phyloP scores from a whole-genome alignment of 305 asterid genomes.

The Solanum hybrid region DNA sequence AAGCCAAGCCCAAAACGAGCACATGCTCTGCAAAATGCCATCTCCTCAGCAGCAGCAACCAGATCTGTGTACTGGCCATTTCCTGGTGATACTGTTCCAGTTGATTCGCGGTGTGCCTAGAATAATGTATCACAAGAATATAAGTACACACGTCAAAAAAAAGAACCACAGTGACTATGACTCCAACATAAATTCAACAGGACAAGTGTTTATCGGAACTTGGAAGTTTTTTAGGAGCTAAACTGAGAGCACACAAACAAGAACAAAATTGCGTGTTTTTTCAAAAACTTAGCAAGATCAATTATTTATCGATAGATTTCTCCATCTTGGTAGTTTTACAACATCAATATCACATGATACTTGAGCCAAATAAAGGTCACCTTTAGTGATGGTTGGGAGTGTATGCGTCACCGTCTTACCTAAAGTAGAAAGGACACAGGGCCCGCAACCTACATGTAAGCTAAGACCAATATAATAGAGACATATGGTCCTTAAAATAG shows the following conservation, averaged over 20 bases:
- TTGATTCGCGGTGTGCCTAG: slow-evolving; percentile 91
- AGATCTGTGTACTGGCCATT: slow-evolving; percentile 38
- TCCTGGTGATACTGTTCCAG: slow-evolving; percentile 59
- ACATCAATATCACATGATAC: neutral
- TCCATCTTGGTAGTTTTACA: neutral
- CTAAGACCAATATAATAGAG: neutral
- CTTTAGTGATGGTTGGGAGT: neutral
- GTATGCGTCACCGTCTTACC: neutral
- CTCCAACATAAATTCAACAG: neutral
- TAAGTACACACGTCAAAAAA: neutral
- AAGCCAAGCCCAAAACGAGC: slow-evolving; percentile 93
- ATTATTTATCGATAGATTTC: neutral
- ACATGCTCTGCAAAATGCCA: slow-evolving; percentile 92
- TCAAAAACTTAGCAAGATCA: neutral
- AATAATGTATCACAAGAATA: neutral
- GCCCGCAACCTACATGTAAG: neutral
- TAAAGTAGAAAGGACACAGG: neutral
- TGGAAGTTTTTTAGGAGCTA: neutral
- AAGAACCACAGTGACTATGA: neutral
- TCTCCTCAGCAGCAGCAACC: slow-evolving; percentile 86
- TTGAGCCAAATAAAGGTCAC: neutral
- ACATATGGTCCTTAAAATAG: neutral
- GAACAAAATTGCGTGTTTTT: neutral
- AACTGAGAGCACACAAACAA: neutral
- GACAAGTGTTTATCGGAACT: neutral